These are phyloP conservation scores for Ceratocystis destructans DNA, from an alignment of 2,329 filamentous ascomycete genomes.

Conservation along the genomic window DNA sequence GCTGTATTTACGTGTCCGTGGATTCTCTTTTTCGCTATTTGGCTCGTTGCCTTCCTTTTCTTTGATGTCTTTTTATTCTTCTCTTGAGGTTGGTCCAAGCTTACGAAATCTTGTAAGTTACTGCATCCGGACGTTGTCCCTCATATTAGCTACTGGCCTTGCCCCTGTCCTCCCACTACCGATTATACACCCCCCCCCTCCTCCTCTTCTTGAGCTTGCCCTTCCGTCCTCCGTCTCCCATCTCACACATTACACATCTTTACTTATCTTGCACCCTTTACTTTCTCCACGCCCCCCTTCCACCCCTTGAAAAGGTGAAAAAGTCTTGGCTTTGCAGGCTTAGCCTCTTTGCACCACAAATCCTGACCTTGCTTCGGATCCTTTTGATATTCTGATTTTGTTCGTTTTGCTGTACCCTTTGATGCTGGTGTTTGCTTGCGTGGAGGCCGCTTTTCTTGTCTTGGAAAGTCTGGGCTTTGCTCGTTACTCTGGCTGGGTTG, in stretches of 20 bases:
- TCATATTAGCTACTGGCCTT: background rate
- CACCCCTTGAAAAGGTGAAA: slow-evolving; percentile 4
- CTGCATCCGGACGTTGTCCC: slow-evolving; percentile 3
- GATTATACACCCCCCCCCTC: background rate
- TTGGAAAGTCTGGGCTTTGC: background rate
- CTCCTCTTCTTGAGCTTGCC: background rate
- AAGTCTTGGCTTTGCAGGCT: slow-evolving; percentile 7
- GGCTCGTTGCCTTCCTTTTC: background rate
- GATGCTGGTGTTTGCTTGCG: slow-evolving; percentile 6
- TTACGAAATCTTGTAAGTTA: slow-evolving; percentile 9
- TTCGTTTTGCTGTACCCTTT: background rate
- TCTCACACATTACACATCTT: background rate
- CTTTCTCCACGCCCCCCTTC: background rate
- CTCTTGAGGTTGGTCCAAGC: background rate
- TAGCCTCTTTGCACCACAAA: slow-evolving; percentile 4
- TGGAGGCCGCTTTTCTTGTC: background rate
- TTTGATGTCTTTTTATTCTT: background rate
- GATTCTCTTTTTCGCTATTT: background rate
- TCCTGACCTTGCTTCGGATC: slow-evolving; percentile 6
- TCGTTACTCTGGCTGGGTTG: background rate
- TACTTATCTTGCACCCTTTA: background rate
- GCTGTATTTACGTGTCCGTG: too few species aligned
- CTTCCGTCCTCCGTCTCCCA: background rate
- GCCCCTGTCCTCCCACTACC: background rate
- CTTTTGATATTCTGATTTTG: slow-evolving; percentile 8